Conservation (phyloP, 805 yeast genomes). For the Yarrowia sp. region DNA sequence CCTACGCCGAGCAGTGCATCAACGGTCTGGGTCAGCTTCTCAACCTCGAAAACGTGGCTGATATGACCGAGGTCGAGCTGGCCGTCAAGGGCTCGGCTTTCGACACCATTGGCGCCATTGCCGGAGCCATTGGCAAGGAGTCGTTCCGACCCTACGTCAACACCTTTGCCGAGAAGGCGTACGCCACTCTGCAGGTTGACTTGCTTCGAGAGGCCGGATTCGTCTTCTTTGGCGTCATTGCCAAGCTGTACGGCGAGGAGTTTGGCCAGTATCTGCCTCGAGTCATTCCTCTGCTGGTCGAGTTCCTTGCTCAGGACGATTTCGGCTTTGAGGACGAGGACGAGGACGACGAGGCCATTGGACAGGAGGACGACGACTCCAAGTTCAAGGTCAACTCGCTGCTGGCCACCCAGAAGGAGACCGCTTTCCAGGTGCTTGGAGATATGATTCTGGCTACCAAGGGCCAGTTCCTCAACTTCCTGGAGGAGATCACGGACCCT, state of each 20-base stretch:
- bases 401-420: conserved; percentile 91
- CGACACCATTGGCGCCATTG: conserved; percentile 92
- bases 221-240: conserved; percentile 88
- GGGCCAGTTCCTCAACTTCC: conserved; percentile 70
- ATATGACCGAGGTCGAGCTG: conserved; percentile 81
- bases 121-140: conserved; percentile 92
- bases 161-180: conserved; percentile 85
- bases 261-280: conserved; percentile 81
- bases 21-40: conserved; percentile 69
- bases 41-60: conserved; percentile 57
- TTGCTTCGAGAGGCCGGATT: conserved; percentile 92
- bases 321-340: conserved; percentile 42
- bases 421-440: conserved; percentile 84
- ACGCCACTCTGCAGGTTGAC: conserved; percentile 69
- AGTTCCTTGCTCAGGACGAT: conserved; percentile 83
- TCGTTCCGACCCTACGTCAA: conserved; percentile 81
- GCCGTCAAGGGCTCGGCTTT: conserved; percentile 89
- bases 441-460: conserved; percentile 89
- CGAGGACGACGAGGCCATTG: conserved; percentile 42
- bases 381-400: conserved; percentile 88
- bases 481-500: conserved; percentile 59
- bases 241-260: conserved; percentile 89
- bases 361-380: conserved; percentile 48
- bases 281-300: conserved; percentile 78
- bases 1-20: conserved; percentile 80